Evolutionary conservation across 2,329 filamentous ascomycete genomes (phyloP), one percentile per base, ranked within the genome.

Genomic region (Claviceps arundinis): DNA sequence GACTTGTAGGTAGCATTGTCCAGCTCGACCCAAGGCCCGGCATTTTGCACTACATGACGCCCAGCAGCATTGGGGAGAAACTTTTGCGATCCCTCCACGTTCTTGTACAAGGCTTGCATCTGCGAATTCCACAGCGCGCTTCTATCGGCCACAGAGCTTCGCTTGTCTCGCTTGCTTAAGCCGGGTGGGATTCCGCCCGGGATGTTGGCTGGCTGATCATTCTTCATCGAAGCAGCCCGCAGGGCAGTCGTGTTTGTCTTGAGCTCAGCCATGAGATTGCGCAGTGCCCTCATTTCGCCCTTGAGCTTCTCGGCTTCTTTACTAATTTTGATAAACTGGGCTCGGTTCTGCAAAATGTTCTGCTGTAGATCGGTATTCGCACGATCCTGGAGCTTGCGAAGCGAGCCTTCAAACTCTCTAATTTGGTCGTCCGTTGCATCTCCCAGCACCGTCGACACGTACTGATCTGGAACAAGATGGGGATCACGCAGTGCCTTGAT

Each of bases 231-330:
- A 3, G 79, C 75, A 19, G 78, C 72, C 47, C 82, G 75, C 40
- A 86, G 69, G 3, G 82, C 82, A 17, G 77, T 82, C 1, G 82
- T 85, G 55, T 89, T 89, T 7, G 81, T 77, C 61, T 89, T 97
- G 52, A 98, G 77, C 58, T 98, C 93, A 2, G 89, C 84, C 85
- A 98, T 96, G 50, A 97, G 76, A 57, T 88, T 88, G 45, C 87
- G 82, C 37, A 98, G 78, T 6, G 87, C 87, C 50, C 88, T 81
- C 93, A 98, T 97, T 67, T 98, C 93, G 52, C 82, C 81, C 70
- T 97, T 97, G 53, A 98, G 80, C 71, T 95, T 96, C 69, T 98
- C 93, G 2, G 94, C 93, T 71, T 98, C 93, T 69, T 97, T 96
- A 65, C 90, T 96, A 68, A 98, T 97, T 69, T 95, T 95, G 74